These are phyloP conservation scores for Xylaria telfairii DNA, from an alignment of 495 filamentous ascomycete genomes.

Conservation along the genomic window DNA sequence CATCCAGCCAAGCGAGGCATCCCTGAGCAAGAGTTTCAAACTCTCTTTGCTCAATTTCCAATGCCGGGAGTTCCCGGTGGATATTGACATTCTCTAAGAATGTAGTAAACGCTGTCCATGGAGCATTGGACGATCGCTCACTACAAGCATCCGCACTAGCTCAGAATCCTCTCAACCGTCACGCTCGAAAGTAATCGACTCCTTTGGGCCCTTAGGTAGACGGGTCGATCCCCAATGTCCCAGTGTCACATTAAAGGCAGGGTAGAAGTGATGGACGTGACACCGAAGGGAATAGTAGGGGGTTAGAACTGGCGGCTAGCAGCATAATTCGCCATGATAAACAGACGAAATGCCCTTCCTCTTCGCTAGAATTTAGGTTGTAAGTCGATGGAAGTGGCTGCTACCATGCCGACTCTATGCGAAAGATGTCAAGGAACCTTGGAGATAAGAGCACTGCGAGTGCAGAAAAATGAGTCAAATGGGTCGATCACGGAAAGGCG, in stretches of 20 bases:
- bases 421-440: not conserved
- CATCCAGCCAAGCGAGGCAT: not conserved
- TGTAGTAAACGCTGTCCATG: not conserved
- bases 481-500: constrained; percentile 2
- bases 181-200: constrained; percentile 2
- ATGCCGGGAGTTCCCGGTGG: not conserved
- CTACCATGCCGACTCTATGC: not conserved
- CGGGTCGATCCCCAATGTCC: not conserved
- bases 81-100: constrained; percentile 4
- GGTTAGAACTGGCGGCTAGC: not conserved
- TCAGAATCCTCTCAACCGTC: not conserved
- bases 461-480: constrained; percentile 1
- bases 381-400: not conserved
- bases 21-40: not conserved
- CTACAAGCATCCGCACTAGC: not conserved
- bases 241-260: not conserved
- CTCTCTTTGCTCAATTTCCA: not conserved
- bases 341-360: not conserved
- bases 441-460: not conserved
- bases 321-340: not conserved
- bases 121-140: not conserved
- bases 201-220: not conserved
- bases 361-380: not conserved
- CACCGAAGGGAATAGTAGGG: not conserved
- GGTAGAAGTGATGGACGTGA: not conserved